Evolutionary conservation across 768 basidiomycete species (phyloP).

Genomic region (Mycena filopes): DNA sequence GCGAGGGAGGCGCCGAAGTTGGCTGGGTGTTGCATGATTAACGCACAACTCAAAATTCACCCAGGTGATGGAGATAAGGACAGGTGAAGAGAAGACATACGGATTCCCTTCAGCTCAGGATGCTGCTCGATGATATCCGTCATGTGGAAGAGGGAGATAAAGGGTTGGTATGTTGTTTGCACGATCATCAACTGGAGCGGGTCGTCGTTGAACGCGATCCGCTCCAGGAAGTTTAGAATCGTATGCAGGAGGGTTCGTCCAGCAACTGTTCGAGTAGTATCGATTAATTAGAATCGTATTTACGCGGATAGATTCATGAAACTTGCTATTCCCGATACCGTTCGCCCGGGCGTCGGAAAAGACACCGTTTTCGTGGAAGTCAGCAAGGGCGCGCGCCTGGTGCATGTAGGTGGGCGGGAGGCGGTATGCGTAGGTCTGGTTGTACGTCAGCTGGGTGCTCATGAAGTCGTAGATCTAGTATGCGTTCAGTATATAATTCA

Average conservation of each 20-base stretch:
- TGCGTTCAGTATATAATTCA: no score
- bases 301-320: not conserved
- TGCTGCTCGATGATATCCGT: slow-evolving; percentile 67
- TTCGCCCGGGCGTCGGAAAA: slow-evolving; percentile 72
- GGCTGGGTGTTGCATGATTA: no score
- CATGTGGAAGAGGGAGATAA: slow-evolving; percentile 88
- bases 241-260: slow-evolving; percentile 82
- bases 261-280: slow-evolving; percentile 67
- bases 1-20: slow-evolving; percentile 79
- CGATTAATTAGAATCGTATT: not conserved
- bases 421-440: slow-evolving; percentile 82
- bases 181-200: slow-evolving; percentile 83
- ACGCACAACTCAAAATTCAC: no score
- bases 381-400: slow-evolving; percentile 77
- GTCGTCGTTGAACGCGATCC: slow-evolving; percentile 82
- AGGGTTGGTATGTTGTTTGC: slow-evolving; percentile 89
- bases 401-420: slow-evolving; percentile 81
- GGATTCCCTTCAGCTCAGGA: slow-evolving; percentile 70
- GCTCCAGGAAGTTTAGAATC: slow-evolving; percentile 75
- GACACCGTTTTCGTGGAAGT: slow-evolving; percentile 83
- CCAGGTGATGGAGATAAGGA: no score
- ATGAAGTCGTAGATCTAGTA: slow-evolving; percentile 80
- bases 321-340: slow-evolving; percentile 84
- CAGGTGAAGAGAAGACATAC: slow-evolving; percentile 68
- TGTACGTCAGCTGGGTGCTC: slow-evolving; percentile 80